Conservation (phyloP, 306 rosid species). For the Sophora flavescens region DNA sequence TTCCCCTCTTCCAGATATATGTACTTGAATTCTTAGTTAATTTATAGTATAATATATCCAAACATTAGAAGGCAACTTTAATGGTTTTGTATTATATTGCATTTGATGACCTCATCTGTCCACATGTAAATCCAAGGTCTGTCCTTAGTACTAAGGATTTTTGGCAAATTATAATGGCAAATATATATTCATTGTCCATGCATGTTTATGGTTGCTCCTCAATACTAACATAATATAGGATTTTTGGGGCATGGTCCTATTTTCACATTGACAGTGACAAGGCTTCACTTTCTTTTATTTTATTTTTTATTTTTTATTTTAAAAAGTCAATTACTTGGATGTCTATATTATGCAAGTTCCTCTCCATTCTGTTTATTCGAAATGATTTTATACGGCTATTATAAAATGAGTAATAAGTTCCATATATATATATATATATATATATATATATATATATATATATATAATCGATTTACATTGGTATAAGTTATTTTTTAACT, state of each 20-base stretch:
- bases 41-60: not conserved
- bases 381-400: no score
- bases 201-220: slow-evolving; percentile 22
- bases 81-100: slow-evolving; percentile 27
- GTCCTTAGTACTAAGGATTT: slow-evolving; percentile 32
- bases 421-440: no score
- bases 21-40: slow-evolving; percentile 19
- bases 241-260: not conserved
- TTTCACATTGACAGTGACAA: slow-evolving; percentile 14
- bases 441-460: no score
- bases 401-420: no score
- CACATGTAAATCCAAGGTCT: slow-evolving; percentile 16
- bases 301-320: not conserved
- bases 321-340: no score
- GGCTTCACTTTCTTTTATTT: not conserved
- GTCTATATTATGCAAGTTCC: no score
- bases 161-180: slow-evolving; percentile 19
- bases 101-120: slow-evolving; percentile 33
- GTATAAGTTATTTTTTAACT: no score
- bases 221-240: not conserved
- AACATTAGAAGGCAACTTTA: slow-evolving; percentile 23
- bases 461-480: no score
- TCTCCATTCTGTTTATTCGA: no score
- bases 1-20: slow-evolving; percentile 43
- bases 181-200: slow-evolving; percentile 23